Evolutionary conservation across 2,329 filamentous ascomycete genomes (phyloP).

Genomic region (Geosmithia flava): DNA sequence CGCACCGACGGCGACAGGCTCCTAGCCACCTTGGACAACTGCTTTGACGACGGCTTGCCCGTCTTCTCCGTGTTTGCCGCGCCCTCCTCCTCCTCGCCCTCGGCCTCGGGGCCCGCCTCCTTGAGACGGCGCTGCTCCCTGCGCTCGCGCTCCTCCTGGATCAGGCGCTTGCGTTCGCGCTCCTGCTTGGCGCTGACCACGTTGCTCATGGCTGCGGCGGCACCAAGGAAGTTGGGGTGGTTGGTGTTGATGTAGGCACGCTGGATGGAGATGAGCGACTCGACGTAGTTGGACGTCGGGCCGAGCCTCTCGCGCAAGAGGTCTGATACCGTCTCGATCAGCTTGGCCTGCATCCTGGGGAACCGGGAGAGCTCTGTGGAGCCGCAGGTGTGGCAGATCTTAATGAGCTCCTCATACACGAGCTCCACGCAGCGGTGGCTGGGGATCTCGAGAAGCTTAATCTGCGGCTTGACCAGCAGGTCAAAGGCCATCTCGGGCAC

Average conservation of each 20-base stretch:
- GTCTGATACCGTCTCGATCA: slow-evolving; percentile 97
- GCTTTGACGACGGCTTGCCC: slow-evolving; percentile 33
- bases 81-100: slow-evolving; percentile 53
- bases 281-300: slow-evolving; percentile 80
- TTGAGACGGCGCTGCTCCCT: slow-evolving; percentile 74
- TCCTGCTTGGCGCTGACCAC: slow-evolving; percentile 94
- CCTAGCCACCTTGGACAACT: slow-evolving; percentile 35
- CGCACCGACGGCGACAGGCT: slow-evolving; percentile 76
- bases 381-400: slow-evolving; percentile 97
- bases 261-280: slow-evolving; percentile 94
- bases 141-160: slow-evolving; percentile 76
- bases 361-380: slow-evolving; percentile 88
- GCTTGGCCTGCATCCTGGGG: slow-evolving; percentile 84
- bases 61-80: slow-evolving; percentile 32
- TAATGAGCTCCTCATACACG: slow-evolving; percentile 97
- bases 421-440: slow-evolving; percentile 95
- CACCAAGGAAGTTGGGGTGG: slow-evolving; percentile 95
- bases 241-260: slow-evolving; percentile 99
- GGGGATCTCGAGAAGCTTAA: slow-evolving; percentile 89
- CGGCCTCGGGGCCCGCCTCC: slow-evolving; percentile 73
- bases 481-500: slow-evolving; percentile 97
- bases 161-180: slow-evolving; percentile 68
- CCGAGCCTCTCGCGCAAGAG: slow-evolving; percentile 84
- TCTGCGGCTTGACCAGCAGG: slow-evolving; percentile 93
- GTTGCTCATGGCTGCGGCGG: slow-evolving; percentile 92